These are phyloP conservation scores for Pleomassaria siparia DNA, from an alignment of 2,329 filamentous ascomycete species.

Conservation along the genomic window DNA sequence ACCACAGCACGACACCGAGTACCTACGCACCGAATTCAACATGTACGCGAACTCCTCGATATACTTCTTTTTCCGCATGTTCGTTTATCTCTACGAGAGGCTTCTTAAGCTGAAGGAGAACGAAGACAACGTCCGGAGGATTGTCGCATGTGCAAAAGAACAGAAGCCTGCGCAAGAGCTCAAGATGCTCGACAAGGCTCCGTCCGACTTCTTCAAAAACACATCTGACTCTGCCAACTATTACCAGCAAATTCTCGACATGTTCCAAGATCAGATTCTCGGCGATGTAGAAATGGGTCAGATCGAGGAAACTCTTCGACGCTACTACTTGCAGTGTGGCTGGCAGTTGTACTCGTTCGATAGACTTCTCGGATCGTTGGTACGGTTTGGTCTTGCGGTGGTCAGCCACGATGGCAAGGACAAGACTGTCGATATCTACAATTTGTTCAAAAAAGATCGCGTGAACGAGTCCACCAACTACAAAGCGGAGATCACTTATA, in stretches of 20 bases:
- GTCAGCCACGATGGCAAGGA: conserved; percentile 87
- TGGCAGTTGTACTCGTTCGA: conserved; percentile 95
- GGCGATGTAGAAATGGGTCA: conserved; percentile 79
- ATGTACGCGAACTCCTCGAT: conserved; percentile 90
- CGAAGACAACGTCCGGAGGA: conserved; percentile 70
- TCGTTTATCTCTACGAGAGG: conserved; percentile 86
- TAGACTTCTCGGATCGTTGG: conserved; percentile 79
- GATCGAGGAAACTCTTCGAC: conserved; percentile 86
- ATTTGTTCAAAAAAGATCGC: conserved; percentile 80
- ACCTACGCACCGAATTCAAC: conserved; percentile 78
- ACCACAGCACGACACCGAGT: conserved; percentile 76
- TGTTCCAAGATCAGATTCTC: conserved; percentile 84
- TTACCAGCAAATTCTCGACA: conserved; percentile 80
- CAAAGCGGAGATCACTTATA: conserved; percentile 83
- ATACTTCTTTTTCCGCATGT: conserved; percentile 92
- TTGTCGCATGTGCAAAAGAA: conserved; percentile 71
- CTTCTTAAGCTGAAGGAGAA: conserved; percentile 81
- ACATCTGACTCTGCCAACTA: conserved; percentile 67
- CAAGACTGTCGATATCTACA: conserved; percentile 87
- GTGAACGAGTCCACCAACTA: conserved; percentile 84
- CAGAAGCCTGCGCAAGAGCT: conserved; percentile 82
- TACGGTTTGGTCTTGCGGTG: conserved; percentile 78
- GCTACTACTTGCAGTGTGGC: conserved; percentile 86
- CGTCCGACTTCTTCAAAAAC: conserved; percentile 71
- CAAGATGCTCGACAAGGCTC: conserved; percentile 77